Evolutionary conservation across 495 filamentous ascomycete genomes (phyloP).

Genomic region (Aspergillus sclerotioniger): DNA sequence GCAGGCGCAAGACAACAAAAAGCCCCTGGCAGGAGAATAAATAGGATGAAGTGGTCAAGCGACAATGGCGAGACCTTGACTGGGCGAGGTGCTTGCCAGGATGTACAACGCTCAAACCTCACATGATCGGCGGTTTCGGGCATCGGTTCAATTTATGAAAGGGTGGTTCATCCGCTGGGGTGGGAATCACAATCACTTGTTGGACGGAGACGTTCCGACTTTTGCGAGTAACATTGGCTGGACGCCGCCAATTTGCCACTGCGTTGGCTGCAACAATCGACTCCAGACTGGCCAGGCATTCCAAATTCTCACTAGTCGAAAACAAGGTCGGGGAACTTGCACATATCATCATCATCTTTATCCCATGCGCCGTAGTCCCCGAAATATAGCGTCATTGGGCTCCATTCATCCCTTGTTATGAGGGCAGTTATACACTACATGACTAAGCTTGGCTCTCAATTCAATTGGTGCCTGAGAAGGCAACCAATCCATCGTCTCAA

Average conservation of each 20-base stretch:
- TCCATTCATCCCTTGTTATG: neutral
- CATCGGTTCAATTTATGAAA: slow-evolving; percentile 21
- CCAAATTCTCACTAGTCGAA: neutral
- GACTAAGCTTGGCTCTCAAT: neutral
- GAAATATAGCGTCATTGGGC: slow-evolving; percentile 7
- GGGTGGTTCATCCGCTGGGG: slow-evolving; percentile 14
- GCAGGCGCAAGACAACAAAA: neutral
- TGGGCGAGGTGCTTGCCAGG: slow-evolving; percentile 5
- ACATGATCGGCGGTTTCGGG: slow-evolving; percentile 28
- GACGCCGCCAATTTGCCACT: slow-evolving; percentile 2
- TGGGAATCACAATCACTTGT: slow-evolving; percentile 6
- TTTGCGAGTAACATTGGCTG: neutral
- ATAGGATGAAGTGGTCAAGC: neutral
- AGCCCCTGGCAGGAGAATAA: neutral
- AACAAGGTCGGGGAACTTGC: neutral
- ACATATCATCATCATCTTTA: slow-evolving; percentile 5
- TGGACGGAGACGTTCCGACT: neutral
- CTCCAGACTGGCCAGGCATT: neutral
- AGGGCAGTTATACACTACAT: neutral
- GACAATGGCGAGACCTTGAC: slow-evolving; percentile 5
- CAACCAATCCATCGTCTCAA: too few species aligned
- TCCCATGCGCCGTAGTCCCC: neutral
- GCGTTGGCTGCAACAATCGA: neutral
- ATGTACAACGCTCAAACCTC: slow-evolving; percentile 18
- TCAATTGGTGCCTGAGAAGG: too few species aligned